Conservation (phyloP, 2,329 filamentous ascomycete species). For the Fusarium caatingaense region DNA sequence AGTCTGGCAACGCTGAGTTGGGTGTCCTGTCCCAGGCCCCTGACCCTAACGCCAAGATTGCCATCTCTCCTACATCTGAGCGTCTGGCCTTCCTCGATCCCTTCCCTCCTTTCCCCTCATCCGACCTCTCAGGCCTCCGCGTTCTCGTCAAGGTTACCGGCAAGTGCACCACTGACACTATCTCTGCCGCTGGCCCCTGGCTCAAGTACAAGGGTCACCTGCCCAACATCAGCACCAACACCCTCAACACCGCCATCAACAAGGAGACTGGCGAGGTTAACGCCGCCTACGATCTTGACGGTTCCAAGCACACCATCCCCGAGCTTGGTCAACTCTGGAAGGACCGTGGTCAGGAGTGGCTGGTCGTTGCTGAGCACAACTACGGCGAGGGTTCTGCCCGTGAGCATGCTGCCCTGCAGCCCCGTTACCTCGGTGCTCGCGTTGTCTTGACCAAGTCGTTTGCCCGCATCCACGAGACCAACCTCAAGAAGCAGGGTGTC, state of each 20-base stretch:
- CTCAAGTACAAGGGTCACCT: slow-evolving; percentile 99
- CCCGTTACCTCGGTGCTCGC: slow-evolving; percentile 87
- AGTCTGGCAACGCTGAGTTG: slow-evolving; percentile 79
- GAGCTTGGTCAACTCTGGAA: slow-evolving; percentile 90
- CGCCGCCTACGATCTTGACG: slow-evolving; percentile 87
- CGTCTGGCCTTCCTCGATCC: slow-evolving; percentile 92
- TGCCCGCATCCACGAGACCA: slow-evolving; percentile 93
- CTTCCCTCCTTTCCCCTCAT: slow-evolving; percentile 82
- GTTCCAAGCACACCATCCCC: slow-evolving; percentile 80
- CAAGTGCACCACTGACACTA: slow-evolving; percentile 98
- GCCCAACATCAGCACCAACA: slow-evolving; percentile 97
- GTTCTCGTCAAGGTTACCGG: slow-evolving; percentile 97
- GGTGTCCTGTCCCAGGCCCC: slow-evolving; percentile 78
- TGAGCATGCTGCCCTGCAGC: slow-evolving; percentile 91
- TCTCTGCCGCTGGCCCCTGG: slow-evolving; percentile 94
- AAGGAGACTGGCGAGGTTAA: slow-evolving; percentile 94
- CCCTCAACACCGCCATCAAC: slow-evolving; percentile 93
- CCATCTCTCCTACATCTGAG: slow-evolving; percentile 87
- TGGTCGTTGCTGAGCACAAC: slow-evolving; percentile 97
- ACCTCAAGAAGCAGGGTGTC: slow-evolving; percentile 96
- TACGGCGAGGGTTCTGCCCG: slow-evolving; percentile 92
- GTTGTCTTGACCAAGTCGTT: slow-evolving; percentile 89
- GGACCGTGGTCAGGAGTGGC: slow-evolving; percentile 78
- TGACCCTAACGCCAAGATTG: slow-evolving; percentile 76
- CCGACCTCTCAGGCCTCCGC: slow-evolving; percentile 79